Percentiles rank a stretch among this genome's conserved stretches.
Conservation (phyloP, 371 early-diverging fungal genomes). For the Apophysomyces trapeziformis region DNA sequence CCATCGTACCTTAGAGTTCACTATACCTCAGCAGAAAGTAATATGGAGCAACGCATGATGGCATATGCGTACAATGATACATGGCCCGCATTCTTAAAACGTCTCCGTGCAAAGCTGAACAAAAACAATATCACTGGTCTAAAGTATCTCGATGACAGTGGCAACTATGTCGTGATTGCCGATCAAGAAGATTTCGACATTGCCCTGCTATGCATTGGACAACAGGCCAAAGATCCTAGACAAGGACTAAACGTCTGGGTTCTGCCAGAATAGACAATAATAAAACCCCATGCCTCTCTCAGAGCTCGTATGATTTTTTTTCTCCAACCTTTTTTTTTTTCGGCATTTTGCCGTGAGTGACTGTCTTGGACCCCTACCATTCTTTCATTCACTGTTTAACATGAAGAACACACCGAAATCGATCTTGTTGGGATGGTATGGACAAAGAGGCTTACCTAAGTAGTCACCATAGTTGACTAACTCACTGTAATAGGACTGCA, state of each 20-base stretch:
- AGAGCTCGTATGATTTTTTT: neutral
- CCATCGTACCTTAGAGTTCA: neutral
- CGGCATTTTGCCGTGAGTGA: neutral
- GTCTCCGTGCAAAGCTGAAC: neutral
- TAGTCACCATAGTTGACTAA: neutral
- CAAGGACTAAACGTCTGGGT: constrained; percentile 3
- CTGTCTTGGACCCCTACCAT: constrained; percentile 8
- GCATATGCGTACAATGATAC: neutral
- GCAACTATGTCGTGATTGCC: neutral
- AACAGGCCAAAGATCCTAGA: constrained; percentile 9
- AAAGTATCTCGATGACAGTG: constrained; percentile 13
- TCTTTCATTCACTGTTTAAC: neutral
- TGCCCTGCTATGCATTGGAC: neutral
- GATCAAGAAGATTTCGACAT: constrained; percentile 14
- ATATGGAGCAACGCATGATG: constrained; percentile 10
- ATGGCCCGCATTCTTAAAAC: neutral
- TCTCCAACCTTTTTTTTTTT: neutral
- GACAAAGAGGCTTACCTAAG: neutral
- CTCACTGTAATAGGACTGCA: constrained; percentile 17
- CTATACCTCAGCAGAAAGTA: neutral
- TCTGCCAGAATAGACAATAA: neutral
- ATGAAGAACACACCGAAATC: constrained; percentile 30
- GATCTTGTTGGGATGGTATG: constrained; percentile 27
- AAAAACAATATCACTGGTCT: neutral
- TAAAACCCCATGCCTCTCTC: neutral